Percentiles rank a stretch among this genome's conserved stretches.
These are phyloP conservation scores for Aspergillus udagawae DNA, from an alignment of 2,329 filamentous ascomycete genomes.

Conservation along the genomic window DNA sequence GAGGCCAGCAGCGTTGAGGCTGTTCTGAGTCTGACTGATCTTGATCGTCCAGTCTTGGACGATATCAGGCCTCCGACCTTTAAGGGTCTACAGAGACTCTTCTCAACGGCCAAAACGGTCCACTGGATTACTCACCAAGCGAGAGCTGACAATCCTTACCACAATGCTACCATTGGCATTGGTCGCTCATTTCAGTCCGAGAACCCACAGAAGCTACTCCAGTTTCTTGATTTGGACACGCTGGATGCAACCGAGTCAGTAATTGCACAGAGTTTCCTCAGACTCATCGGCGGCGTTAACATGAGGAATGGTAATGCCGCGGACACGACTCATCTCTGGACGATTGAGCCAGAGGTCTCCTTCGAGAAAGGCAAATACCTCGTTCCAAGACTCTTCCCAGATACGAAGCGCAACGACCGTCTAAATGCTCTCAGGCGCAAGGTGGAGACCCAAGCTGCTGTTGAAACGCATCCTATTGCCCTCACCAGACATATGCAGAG, in stretches of 20 bases:
- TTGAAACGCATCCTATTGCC: conserved; percentile 1
- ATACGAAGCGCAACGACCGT: conserved; percentile 4
- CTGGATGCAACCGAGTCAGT: not conserved
- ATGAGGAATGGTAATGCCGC: not conserved
- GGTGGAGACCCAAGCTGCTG: conserved; percentile 2
- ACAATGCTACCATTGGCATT: conserved; percentile 5
- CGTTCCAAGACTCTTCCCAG: conserved; percentile 6
- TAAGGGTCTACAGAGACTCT: not conserved
- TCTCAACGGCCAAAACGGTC: not conserved
- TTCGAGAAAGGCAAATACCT: conserved; percentile 3
- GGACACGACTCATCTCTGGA: conserved; percentile 1
- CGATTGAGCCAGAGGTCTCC: conserved; percentile 4
- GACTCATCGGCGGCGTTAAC: not conserved
- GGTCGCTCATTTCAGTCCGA: conserved; percentile 5
- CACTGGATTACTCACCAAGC: conserved; percentile 3
- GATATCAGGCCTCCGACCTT: not conserved
- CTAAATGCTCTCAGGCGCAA: conserved; percentile 4
- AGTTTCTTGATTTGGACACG: conserved; percentile 7
- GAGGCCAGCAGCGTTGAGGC: not conserved
- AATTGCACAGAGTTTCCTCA: not conserved
- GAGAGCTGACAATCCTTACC: conserved; percentile 2
- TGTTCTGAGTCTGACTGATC: conserved; percentile 5
- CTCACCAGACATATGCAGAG: not conserved
- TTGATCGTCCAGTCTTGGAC: conserved; percentile 3
- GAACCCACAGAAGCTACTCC: conserved; percentile 3